Evolutionary conservation across 2,329 filamentous ascomycete species (phyloP).

Genomic region (Fusarium hostae): DNA sequence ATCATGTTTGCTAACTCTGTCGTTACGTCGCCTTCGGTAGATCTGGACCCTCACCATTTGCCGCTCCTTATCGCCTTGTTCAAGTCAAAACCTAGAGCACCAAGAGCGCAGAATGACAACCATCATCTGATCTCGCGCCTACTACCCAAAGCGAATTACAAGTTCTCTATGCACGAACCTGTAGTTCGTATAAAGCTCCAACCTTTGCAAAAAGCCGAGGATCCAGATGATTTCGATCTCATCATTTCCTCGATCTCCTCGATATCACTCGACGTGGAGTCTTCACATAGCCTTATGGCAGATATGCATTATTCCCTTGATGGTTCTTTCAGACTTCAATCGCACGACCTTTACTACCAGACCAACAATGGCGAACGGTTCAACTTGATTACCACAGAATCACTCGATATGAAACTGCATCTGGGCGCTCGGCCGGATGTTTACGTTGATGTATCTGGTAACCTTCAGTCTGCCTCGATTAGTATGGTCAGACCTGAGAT

Average conservation of each 20-base stretch:
- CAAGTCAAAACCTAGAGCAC: constrained; percentile 61
- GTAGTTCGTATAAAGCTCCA: constrained; percentile 91
- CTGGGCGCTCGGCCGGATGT: constrained; percentile 87
- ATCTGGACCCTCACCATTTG: constrained; percentile 91
- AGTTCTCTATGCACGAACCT: constrained; percentile 95
- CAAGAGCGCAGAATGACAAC: constrained; percentile 54
- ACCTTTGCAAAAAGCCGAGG: constrained; percentile 72
- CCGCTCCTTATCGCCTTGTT: constrained; percentile 84
- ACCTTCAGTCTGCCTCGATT: constrained; percentile 85
- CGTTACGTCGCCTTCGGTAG: constrained; percentile 92
- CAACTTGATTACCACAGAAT: constrained; percentile 87
- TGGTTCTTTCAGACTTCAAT: constrained; percentile 83
- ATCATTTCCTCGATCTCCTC: constrained; percentile 96
- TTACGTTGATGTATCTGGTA: constrained; percentile 81
- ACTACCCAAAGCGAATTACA: constrained; percentile 92
- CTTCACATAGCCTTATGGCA: constrained; percentile 88
- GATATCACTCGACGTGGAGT: constrained; percentile 91
- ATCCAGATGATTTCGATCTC: constrained; percentile 88
- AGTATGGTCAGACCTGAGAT: constrained; percentile 94
- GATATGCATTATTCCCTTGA: constrained; percentile 88
- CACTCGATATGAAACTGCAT: constrained; percentile 86
- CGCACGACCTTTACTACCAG: constrained; percentile 94
- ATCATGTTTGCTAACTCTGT: constrained; percentile 97
- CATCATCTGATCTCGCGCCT: constrained; percentile 86
- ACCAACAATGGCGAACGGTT: constrained; percentile 84